Percentiles rank a stretch among this genome's conserved stretches.
phyloP scores from a whole-genome alignment of 306 rosid genomes.

The Dicorynia guianensis region DNA sequence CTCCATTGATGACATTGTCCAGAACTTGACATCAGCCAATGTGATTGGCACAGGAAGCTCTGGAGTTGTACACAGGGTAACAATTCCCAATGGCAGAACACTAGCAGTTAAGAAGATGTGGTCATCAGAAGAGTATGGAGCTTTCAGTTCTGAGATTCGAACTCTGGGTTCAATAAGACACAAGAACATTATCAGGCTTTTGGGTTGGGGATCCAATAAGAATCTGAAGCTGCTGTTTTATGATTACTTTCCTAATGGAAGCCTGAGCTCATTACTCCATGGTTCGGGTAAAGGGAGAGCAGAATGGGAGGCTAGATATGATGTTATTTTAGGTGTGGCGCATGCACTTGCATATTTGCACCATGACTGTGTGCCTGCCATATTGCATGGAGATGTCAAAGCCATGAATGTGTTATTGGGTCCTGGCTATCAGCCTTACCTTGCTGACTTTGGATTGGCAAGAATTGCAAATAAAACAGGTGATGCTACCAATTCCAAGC shows the following conservation, averaged over 20 bases:
- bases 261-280: conserved; percentile 79
- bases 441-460: conserved; percentile 78
- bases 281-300: conserved; percentile 64
- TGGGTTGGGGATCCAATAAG: conserved; percentile 74
- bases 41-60: conserved; percentile 85
- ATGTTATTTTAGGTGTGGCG: conserved; percentile 68
- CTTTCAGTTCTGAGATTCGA: conserved; percentile 70
- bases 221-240: conserved; percentile 71
- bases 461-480: conserved; percentile 46
- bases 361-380: conserved; percentile 86
- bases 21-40: conserved; percentile 67
- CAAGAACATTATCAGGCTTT: conserved; percentile 70
- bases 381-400: conserved; percentile 89
- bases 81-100: conserved; percentile 58
- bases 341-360: conserved; percentile 85
- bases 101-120: conserved; percentile 85
- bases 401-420: conserved; percentile 83
- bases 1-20: conserved; percentile 65
- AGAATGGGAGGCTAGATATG: conserved; percentile 84
- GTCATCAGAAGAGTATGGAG: conserved; percentile 67
- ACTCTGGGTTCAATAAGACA: conserved; percentile 68
- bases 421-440: conserved; percentile 69
- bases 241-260: conserved; percentile 82
- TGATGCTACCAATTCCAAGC: conserved; percentile 43
- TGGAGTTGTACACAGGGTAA: conserved; percentile 78